Evolutionary conservation across 768 basidiomycete genomes (phyloP).

Genomic region (Rhizopogon rudus): DNA sequence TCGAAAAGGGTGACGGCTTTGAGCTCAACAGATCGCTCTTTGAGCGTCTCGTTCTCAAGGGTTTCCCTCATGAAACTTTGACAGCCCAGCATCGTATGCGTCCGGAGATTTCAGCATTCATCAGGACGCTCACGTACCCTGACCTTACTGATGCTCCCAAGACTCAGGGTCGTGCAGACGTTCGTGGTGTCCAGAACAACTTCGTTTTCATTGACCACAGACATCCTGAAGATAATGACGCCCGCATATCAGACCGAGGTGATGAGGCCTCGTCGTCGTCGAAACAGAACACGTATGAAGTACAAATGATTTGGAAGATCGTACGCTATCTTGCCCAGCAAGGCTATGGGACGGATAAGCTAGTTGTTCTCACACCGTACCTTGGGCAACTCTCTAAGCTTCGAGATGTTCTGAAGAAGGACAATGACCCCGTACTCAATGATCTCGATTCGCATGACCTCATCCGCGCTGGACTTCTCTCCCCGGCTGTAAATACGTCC

Average conservation of each 20-base stretch:
- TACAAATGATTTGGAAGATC: constrained; percentile 60
- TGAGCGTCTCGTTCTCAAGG: constrained; percentile 58
- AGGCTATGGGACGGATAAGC: constrained; percentile 54
- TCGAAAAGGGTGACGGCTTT: constrained; percentile 64
- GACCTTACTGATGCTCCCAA: constrained; percentile 50
- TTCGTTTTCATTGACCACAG: constrained; percentile 58
- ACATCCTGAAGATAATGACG: constrained; percentile 47
- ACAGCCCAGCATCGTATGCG: constrained; percentile 66
- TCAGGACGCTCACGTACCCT: constrained; percentile 61
- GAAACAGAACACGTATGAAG: constrained; percentile 59
- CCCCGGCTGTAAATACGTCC: constrained; percentile 27
- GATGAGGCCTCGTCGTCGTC: constrained; percentile 48
- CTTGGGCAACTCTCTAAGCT: constrained; percentile 59
- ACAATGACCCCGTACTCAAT: constrained; percentile 56
- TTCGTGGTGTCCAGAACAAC: constrained; percentile 53
- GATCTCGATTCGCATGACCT: constrained; percentile 61
- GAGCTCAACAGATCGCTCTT: constrained; percentile 67
- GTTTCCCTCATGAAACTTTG: constrained; percentile 58
- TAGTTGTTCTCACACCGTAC: constrained; percentile 69
- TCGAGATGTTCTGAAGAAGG: constrained; percentile 36
- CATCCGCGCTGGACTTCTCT: constrained; percentile 48
- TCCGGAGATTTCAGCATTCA: constrained; percentile 61
- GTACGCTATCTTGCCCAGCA: constrained; percentile 63
- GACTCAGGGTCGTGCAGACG: constrained; percentile 44
- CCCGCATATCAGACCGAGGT: constrained; percentile 34